Percentiles rank a stretch among this genome's conserved stretches.
Conservation (phyloP, 108 stramenopile species). For the Schizochytrium sp. region DNA sequence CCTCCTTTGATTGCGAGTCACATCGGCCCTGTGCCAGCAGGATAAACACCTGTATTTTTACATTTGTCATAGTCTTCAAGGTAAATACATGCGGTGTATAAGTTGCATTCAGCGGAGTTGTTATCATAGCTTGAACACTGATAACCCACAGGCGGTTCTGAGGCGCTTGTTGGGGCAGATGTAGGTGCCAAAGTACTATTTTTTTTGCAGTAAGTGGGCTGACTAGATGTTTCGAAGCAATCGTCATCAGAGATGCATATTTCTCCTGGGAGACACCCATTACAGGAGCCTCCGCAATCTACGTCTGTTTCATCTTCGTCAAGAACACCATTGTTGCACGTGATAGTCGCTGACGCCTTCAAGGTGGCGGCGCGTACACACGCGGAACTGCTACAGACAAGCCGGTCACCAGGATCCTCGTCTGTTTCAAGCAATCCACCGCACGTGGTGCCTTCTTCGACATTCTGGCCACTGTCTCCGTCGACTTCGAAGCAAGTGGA, state of each 20-base stretch:
- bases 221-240: conserved; percentile 13
- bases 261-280: not conserved
- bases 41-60: conserved; percentile 1
- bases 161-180: not conserved
- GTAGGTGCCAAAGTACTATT: not conserved
- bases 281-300: conserved; percentile 61
- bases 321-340: conserved; percentile 60
- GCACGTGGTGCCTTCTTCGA: conserved; percentile 49
- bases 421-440: not conserved
- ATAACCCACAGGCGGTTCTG: conserved; percentile 23
- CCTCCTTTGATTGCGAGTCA: conserved; percentile 26
- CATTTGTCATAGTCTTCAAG: conserved; percentile 47
- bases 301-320: conserved; percentile 61
- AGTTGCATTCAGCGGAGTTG: not conserved
- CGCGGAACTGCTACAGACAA: not conserved
- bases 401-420: not conserved
- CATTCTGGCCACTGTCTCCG: not conserved
- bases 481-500: not conserved
- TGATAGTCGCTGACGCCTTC: not conserved
- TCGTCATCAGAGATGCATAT: conserved; percentile 47
- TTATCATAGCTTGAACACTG: not conserved
- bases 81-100: conserved; percentile 4
- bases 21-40: not conserved
- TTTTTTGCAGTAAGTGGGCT: conserved; percentile 28
- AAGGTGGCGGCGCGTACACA: not conserved